Evolutionary conservation across 148 eudicot genomes (phyloP), one percentile per base, ranked within the genome.

Genomic region (Cornus controversa): DNA sequence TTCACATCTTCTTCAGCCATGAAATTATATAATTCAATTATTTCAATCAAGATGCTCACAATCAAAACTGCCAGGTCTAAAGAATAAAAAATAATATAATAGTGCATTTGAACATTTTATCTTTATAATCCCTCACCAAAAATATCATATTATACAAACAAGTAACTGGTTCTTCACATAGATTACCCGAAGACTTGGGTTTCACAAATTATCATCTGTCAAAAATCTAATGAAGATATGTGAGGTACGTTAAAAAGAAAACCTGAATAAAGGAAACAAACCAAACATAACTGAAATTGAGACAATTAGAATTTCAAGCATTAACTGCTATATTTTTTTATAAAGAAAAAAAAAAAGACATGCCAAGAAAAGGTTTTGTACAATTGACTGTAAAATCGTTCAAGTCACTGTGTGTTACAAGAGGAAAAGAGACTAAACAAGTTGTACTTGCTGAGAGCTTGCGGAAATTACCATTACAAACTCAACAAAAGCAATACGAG

Each of bases 401-500:
- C 18, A 20, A 18, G 64, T 25, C 64, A 60, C 6, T 20, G 0
- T 54, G 60, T 14, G 22, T n/a, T 3, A 60, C 64, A 54, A 8
- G 64, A 22, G 64, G 64, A 60, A 20, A 60, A 14, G 5, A 60
- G 8, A 6, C 6, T 60, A 60, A 4, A 22, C 64, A 60, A 60
- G 64, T 60, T 20, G 23, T 60, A 18, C 5, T 3, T 9, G 6
- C 2, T n/a, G 22, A 7, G 22, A 60, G 64, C 76, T 58, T 8
- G 58, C 13, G 20, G 13, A 29, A 62, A 34, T 82, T 80, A 85
- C 91, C 84, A 80, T 85, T 24, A 75, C 81, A 75, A 88, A 88
- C 78, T 88, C 89, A 28, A 88, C 89, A 76, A 88, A 88, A 50
- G 89, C 88, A 80, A 88, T 85, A 42, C 89, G 87, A 67, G 89